Percentiles rank a stretch among this genome's conserved stretches.
Evolutionary conservation across 2,329 filamentous ascomycete species (phyloP).

Genomic region (Curvularia sp.): DNA sequence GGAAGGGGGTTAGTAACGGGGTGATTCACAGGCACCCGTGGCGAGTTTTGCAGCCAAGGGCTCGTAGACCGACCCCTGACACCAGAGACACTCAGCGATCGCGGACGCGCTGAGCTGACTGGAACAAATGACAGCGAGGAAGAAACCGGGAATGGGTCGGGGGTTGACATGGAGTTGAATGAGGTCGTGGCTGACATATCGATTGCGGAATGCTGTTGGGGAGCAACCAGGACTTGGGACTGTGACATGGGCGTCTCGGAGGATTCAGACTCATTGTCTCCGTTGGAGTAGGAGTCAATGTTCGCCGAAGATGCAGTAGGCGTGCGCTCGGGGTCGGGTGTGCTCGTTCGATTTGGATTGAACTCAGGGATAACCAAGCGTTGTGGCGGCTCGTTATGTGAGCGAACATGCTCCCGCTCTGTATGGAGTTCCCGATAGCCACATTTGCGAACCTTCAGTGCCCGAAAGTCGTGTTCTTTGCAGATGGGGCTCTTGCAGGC

Average conservation of each 20-base stretch:
- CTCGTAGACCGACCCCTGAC: constrained; percentile 43
- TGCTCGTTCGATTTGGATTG: constrained; percentile 38
- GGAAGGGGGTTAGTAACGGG: constrained; percentile 46
- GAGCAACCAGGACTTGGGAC: constrained; percentile 44
- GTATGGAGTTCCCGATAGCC: constrained; percentile 62
- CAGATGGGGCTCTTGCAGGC: constrained; percentile 64
- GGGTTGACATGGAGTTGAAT: constrained; percentile 30
- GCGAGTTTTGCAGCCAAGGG: constrained; percentile 36
- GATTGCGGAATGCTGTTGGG: constrained; percentile 27
- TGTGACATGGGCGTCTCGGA: constrained; percentile 45
- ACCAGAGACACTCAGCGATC: constrained; percentile 48
- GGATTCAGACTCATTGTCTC: constrained; percentile 37
- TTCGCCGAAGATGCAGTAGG: constrained; percentile 34
- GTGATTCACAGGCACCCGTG: constrained; percentile 33
- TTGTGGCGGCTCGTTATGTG: constrained; percentile 43
- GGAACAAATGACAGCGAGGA: constrained; percentile 41
- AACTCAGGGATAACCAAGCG: constrained; percentile 49
- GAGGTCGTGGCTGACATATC: constrained; percentile 44
- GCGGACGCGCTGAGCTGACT: constrained; percentile 45
- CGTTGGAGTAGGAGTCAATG: constrained; percentile 30
- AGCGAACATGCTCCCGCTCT: constrained; percentile 54
- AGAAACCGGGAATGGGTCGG: constrained; percentile 35
- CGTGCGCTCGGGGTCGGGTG: constrained; percentile 35
- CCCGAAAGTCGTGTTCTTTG: constrained; percentile 66
- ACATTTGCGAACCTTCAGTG: constrained; percentile 63